phyloP scores from a whole-genome alignment of 208 protist species.

The Acanthamoeba triangularis region DNA sequence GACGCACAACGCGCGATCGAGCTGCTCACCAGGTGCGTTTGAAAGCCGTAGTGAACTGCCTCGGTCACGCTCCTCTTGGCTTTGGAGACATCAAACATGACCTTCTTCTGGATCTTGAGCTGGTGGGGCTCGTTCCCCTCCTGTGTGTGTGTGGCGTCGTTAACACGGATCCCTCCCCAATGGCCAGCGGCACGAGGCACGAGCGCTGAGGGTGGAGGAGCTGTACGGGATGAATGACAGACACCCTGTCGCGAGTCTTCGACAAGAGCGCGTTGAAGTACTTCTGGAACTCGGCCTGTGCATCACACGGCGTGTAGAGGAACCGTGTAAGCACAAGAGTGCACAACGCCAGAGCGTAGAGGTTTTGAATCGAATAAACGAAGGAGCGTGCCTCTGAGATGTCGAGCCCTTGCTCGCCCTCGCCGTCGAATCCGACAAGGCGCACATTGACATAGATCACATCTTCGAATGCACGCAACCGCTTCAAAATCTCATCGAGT shows the following conservation, averaged over 20 bases:
- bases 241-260: background rate
- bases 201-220: too few species aligned
- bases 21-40: background rate
- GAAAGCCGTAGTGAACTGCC: background rate
- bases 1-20: background rate
- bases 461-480: conserved; percentile 14
- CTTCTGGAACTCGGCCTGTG: conserved; percentile 25
- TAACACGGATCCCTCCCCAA: background rate
- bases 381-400: background rate
- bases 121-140: background rate
- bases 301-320: background rate
- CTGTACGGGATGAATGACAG: background rate
- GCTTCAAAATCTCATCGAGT: conserved; percentile 25
- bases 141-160: background rate
- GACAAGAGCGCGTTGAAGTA: conserved; percentile 22
- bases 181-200: too few species aligned
- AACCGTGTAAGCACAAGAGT: background rate
- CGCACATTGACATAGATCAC: conserved; percentile 22
- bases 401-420: background rate
- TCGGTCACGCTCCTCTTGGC: background rate
- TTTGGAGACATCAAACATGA: conserved; percentile 44
- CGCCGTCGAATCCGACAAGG: conserved; percentile 47
- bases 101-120: background rate
- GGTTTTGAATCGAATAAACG: background rate
- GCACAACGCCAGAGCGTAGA: background rate